phyloP scores from a whole-genome alignment of 441 rosid species.

The Populus hybrid region DNA sequence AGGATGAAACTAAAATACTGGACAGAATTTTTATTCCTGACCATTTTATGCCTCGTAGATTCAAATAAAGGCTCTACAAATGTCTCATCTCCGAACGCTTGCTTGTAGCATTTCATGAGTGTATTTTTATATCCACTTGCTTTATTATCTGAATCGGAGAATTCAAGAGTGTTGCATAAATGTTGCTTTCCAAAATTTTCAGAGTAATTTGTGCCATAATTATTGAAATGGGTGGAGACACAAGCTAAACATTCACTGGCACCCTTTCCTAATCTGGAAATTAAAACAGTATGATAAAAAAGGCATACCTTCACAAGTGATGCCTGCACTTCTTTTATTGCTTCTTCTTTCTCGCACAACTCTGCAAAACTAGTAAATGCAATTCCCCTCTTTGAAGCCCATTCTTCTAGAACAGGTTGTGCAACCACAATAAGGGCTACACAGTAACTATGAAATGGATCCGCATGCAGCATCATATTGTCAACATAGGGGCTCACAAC shows the following conservation, averaged over 20 bases:
- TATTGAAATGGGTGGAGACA: neutral
- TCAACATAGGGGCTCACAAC: constrained; percentile 62
- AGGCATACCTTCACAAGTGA: constrained; percentile 63
- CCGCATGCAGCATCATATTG: constrained; percentile 88
- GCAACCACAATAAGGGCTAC: constrained; percentile 85
- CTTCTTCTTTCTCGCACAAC: constrained; percentile 60
- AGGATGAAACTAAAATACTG: neutral
- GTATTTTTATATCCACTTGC: neutral
- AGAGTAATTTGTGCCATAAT: neutral
- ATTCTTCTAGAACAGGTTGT: constrained; percentile 58
- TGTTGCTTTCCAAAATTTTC: neutral
- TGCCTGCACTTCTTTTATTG: constrained; percentile 65
- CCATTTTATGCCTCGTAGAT: neutral
- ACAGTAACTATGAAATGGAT: constrained; percentile 82
- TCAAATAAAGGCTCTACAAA: neutral
- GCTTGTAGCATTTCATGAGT: neutral
- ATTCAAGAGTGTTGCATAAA: neutral
- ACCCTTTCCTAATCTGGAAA: neutral
- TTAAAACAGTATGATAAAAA: neutral
- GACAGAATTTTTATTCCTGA: neutral
- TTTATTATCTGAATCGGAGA: neutral
- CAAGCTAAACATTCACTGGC: neutral
- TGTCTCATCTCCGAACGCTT: neutral
- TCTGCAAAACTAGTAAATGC: constrained; percentile 43
- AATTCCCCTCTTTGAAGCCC: constrained; percentile 79